Conservation (phyloP, 306 rosid genomes). For the Trifolium pratense region DNA sequence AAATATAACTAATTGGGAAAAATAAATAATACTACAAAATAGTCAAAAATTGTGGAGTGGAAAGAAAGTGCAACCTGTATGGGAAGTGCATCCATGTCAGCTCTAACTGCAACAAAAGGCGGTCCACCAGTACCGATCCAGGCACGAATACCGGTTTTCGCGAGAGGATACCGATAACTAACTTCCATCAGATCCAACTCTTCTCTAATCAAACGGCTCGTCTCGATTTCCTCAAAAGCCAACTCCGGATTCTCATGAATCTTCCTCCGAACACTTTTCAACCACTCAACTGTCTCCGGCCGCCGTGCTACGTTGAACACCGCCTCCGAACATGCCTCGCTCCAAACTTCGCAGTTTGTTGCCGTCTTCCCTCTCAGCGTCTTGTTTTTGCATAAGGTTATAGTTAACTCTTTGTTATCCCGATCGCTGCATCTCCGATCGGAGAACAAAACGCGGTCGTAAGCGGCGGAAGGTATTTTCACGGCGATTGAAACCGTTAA, state of each 20-base stretch:
- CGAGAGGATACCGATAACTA: conserved; percentile 67
- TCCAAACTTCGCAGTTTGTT: conserved; percentile 62
- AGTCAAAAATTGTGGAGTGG: background rate
- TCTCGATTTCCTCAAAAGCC: conserved; percentile 88
- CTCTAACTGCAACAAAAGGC: conserved; percentile 90
- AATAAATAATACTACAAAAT: background rate
- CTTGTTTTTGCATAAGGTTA: conserved; percentile 44
- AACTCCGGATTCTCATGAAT: conserved; percentile 89
- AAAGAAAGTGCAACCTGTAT: conserved; percentile 62
- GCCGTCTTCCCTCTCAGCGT: conserved; percentile 33
- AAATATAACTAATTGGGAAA: too few relatives aligned
- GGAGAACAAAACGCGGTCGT: conserved; percentile 35
- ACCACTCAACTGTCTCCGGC: conserved; percentile 74
- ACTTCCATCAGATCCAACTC: conserved; percentile 83
- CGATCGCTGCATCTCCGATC: conserved; percentile 41
- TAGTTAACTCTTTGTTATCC: background rate
- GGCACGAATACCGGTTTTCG: conserved; percentile 84
- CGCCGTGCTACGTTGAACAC: conserved; percentile 63
- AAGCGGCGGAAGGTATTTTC: conserved; percentile 35
- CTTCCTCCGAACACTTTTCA: conserved; percentile 65
- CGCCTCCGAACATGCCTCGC: conserved; percentile 62
- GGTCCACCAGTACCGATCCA: conserved; percentile 92
- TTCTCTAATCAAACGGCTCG: conserved; percentile 67
- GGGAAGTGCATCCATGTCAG: conserved; percentile 99
- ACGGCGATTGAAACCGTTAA: conserved; percentile 1